A percentile compares a stretch with the other conserved stretches of the same genome.
Conservation (phyloP, 495 filamentous ascomycete species). For the Neurospora sp. region DNA sequence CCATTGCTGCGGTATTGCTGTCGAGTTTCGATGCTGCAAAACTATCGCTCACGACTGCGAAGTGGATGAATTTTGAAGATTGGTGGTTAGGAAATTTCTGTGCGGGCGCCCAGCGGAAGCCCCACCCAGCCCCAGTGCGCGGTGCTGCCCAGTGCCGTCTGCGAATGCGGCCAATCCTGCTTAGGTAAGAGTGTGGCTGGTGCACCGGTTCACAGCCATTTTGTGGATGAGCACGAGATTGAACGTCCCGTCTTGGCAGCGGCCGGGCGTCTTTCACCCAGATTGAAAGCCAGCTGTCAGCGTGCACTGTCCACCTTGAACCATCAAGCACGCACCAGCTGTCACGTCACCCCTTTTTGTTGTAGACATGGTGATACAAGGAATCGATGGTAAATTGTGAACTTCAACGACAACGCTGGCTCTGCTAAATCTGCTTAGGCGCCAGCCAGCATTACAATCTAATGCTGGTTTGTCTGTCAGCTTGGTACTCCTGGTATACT, state of each 20-base stretch:
- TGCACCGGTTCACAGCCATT: not conserved
- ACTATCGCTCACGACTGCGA: constrained; percentile 34
- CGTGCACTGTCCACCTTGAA: not conserved
- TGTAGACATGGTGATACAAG: not conserved
- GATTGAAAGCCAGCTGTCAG: not conserved
- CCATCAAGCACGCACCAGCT: not conserved
- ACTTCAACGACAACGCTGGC: not conserved
- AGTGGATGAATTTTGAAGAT: constrained; percentile 35
- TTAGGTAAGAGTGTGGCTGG: constrained; percentile 7
- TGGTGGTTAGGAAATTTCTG: constrained; percentile 26
- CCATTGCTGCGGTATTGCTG: constrained; percentile 52
- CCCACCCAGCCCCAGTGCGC: constrained; percentile 13
- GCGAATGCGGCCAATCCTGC: constrained; percentile 3
- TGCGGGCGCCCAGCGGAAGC: constrained; percentile 25
- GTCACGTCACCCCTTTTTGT: not conserved
- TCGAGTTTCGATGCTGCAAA: constrained; percentile 35
- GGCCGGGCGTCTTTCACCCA: not conserved
- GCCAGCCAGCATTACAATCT: not conserved
- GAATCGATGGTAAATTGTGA: not conserved
- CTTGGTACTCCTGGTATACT: too few species aligned
- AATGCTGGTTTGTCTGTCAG: too few species aligned
- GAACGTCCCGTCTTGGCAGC: not conserved
- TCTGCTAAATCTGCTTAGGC: not conserved
- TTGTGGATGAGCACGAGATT: not conserved
- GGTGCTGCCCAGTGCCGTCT: not conserved